Evolutionary conservation across 345 rosid species (phyloP).

Genomic region (Salix purpurea): DNA sequence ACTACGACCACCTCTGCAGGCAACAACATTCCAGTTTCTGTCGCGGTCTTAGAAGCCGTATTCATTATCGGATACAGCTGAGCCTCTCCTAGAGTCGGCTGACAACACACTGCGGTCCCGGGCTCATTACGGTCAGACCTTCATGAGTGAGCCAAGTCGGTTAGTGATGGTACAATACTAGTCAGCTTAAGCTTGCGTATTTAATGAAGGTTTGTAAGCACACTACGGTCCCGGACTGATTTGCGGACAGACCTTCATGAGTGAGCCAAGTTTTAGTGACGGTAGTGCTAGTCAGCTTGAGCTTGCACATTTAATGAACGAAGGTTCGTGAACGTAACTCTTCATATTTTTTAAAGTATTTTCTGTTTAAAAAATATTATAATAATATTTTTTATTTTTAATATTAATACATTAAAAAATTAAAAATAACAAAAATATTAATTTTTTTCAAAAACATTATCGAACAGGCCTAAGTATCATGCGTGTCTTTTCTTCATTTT

Average conservation of each 20-base stretch:
- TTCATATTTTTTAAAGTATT: too few species aligned
- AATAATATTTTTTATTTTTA: too few species aligned
- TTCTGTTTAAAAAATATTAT: too few species aligned
- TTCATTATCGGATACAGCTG: background rate
- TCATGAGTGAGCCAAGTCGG: background rate
- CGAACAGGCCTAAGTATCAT: background rate
- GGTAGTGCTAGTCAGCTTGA: too few species aligned
- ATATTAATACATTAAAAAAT: too few species aligned
- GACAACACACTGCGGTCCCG: background rate
- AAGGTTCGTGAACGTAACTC: too few species aligned
- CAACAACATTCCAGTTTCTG: background rate
- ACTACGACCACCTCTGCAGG: background rate
- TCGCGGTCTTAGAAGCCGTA: background rate
- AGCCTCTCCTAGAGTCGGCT: slow-evolving; percentile 5
- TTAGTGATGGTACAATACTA: background rate
- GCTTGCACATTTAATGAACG: too few species aligned
- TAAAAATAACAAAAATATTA: too few species aligned
- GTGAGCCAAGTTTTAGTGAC: too few species aligned
- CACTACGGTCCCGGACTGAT: too few species aligned
- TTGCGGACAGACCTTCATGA: too few species aligned
- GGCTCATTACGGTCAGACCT: background rate
- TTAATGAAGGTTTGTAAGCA: background rate
- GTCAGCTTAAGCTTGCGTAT: background rate
- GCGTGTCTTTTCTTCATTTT: background rate
- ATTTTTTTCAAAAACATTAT: too few species aligned